Evolutionary conservation across 2,329 filamentous ascomycete species (phyloP).

Genomic region (Blastomyces silverae): DNA sequence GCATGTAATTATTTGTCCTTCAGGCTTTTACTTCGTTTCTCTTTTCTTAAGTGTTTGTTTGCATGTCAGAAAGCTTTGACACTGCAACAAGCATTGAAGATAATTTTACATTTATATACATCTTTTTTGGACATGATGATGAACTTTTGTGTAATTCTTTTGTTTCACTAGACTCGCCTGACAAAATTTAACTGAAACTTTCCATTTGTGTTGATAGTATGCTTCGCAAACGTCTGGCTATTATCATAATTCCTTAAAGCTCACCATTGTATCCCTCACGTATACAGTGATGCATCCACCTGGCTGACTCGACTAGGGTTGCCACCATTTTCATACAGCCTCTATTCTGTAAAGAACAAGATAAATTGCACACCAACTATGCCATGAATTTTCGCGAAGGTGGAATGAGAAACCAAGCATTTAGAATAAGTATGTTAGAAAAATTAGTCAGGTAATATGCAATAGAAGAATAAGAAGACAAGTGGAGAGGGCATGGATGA

Average conservation of each 20-base stretch:
- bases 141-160: neutral
- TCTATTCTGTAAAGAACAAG: neutral
- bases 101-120: neutral
- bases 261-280: neutral
- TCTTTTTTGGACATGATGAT: neutral
- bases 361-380: neutral
- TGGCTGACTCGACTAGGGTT: neutral
- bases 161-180: neutral
- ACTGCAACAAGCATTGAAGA: neutral
- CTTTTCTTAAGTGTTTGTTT: neutral
- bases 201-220: neutral
- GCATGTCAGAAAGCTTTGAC: neutral
- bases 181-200: neutral
- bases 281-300: neutral
- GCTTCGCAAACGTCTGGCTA: neutral
- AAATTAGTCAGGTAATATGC: neutral
- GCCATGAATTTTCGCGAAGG: neutral
- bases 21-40: neutral
- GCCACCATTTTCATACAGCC: neutral
- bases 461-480: neutral
- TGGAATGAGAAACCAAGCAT: neutral
- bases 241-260: neutral
- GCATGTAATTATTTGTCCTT: neutral
- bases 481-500: neutral
- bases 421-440: neutral